Percentiles rank a stretch among this genome's conserved stretches.
Evolutionary conservation across 2,329 filamentous ascomycete species (phyloP).

Genomic region (Fusarium continuum): DNA sequence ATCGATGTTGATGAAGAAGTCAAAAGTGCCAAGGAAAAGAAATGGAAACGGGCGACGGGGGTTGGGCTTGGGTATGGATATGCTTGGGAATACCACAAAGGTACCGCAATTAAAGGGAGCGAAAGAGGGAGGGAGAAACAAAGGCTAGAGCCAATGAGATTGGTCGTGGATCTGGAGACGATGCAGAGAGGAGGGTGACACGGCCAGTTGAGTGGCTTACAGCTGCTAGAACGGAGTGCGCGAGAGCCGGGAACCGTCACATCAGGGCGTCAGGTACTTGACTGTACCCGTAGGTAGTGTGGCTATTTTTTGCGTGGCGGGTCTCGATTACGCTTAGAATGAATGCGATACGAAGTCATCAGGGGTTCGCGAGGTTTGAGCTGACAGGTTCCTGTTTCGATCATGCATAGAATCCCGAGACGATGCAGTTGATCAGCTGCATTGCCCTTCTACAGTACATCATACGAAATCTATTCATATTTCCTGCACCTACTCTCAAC

Average conservation of each 20-base stretch:
- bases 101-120: constrained; percentile 30
- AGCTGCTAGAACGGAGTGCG: constrained; percentile 13
- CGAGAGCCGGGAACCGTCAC: constrained; percentile 17
- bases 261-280: constrained; percentile 13
- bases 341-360: constrained; percentile 18
- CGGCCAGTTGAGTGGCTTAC: constrained; percentile 25
- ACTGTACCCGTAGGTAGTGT: background rate
- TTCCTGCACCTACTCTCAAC: background rate
- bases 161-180: constrained; percentile 17
- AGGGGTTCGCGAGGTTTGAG: constrained; percentile 14
- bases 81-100: constrained; percentile 16
- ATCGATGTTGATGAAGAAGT: constrained; percentile 38
- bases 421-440: background rate
- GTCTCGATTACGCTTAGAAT: constrained; percentile 23
- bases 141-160: constrained; percentile 17
- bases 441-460: background rate
- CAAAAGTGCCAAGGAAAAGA: constrained; percentile 41
- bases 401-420: background rate
- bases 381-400: background rate
- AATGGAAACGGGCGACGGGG: constrained; percentile 32
- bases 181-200: constrained; percentile 30
- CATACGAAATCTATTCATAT: background rate
- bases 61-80: constrained; percentile 7
- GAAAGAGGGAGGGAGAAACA: constrained; percentile 25
- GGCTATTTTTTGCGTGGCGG: constrained; percentile 25